Percentiles rank a stretch among this genome's conserved stretches.
phyloP scores from a whole-genome alignment of 2,329 filamentous ascomycete genomes.

The Clarireedia paspali region DNA sequence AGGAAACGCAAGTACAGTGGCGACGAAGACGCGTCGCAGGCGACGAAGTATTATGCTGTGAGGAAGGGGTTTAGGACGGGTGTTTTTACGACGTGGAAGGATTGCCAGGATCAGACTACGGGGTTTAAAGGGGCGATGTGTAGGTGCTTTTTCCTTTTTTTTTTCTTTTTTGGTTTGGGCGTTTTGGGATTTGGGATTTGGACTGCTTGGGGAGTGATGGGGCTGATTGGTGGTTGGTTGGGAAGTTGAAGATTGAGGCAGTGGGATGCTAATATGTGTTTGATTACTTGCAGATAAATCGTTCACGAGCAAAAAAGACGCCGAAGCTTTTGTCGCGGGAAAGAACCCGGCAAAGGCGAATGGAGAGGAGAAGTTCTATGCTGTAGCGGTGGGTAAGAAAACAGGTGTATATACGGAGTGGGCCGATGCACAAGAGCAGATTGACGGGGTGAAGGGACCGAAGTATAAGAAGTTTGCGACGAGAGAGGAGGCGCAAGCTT shows the following conservation, averaged over 20 bases:
- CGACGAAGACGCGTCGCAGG: not conserved
- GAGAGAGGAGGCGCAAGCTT: conserved; percentile 67
- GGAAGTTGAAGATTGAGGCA: conserved; percentile 3
- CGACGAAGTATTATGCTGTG: conserved; percentile 50
- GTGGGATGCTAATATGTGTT: not conserved
- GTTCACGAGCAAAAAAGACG: conserved; percentile 65
- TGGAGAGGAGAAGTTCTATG: conserved; percentile 44
- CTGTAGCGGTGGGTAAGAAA: conserved; percentile 49
- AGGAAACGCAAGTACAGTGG: conserved; percentile 25
- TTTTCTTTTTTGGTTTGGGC: not conserved
- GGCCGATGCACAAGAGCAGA: conserved; percentile 64
- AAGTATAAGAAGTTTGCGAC: conserved; percentile 64
- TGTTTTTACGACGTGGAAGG: conserved; percentile 54
- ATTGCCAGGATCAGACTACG: conserved; percentile 52
- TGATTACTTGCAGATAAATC: conserved; percentile 58
- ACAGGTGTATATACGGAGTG: conserved; percentile 58
- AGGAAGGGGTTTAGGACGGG: conserved; percentile 48
- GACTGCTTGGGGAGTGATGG: no score
- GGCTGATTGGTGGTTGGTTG: no score
- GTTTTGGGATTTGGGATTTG: not conserved
- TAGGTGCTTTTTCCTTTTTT: conserved; percentile 37
- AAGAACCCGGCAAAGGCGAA: conserved; percentile 32
- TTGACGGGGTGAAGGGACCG: conserved; percentile 62
- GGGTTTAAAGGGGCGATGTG: conserved; percentile 59
- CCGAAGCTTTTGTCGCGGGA: conserved; percentile 68